A percentile compares a stretch with the other conserved stretches of the same genome.
Conservation (phyloP, 2,329 filamentous ascomycete species). For the Camptophora hylomeconis region DNA sequence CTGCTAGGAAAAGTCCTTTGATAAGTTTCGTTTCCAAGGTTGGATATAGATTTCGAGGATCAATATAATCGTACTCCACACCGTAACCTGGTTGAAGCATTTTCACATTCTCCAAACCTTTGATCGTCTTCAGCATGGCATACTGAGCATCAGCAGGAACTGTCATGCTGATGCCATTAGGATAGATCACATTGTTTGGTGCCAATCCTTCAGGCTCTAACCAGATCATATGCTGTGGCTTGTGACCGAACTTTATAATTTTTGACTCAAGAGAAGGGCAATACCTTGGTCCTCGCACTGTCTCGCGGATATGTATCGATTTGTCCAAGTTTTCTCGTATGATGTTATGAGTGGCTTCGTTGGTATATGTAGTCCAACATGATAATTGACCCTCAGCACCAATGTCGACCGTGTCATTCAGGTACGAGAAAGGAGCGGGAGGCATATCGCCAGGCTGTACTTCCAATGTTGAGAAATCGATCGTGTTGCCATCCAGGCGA, state of each 20-base stretch:
- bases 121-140: slow-evolving; percentile 70
- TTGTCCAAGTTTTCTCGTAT: slow-evolving; percentile 86
- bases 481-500: slow-evolving; percentile 66
- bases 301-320: slow-evolving; percentile 90
- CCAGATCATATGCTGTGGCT: slow-evolving; percentile 79
- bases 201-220: slow-evolving; percentile 92
- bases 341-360: slow-evolving; percentile 66
- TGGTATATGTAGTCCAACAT: slow-evolving; percentile 84
- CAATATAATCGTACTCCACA: slow-evolving; percentile 97
- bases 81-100: slow-evolving; percentile 96
- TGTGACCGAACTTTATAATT: slow-evolving; percentile 73
- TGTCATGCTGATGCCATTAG: slow-evolving; percentile 95
- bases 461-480: slow-evolving; percentile 62
- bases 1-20: slow-evolving; percentile 74
- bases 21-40: slow-evolving; percentile 92
- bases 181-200: slow-evolving; percentile 72
- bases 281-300: slow-evolving; percentile 85
- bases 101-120: slow-evolving; percentile 72
- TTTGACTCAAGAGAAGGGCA: slow-evolving; percentile 94
- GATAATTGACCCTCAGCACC: slow-evolving; percentile 56
- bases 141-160: slow-evolving; percentile 80
- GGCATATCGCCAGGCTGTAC: slow-evolving; percentile 71
- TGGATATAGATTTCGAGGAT: slow-evolving; percentile 74
- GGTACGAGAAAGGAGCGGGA: slow-evolving; percentile 79
- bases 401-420: slow-evolving; percentile 67